Conservation (phyloP, 164 flowering plant species). For the Liquidambar formosana region DNA sequence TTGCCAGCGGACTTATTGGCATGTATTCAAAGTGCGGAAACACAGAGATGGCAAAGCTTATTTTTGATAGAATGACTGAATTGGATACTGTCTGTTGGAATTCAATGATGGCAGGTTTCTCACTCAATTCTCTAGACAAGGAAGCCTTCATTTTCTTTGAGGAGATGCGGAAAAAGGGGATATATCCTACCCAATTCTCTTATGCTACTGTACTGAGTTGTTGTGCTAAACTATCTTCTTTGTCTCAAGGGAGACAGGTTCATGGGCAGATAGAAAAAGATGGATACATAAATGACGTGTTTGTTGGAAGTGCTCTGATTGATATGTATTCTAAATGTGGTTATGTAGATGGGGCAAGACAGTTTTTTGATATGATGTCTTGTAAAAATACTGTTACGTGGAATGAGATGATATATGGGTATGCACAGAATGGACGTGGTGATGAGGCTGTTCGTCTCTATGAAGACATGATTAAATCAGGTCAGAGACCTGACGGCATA, state of each 20-base stretch:
- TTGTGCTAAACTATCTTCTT: constrained; percentile 55
- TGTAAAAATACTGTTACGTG: constrained; percentile 59
- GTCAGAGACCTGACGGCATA: constrained; percentile 59
- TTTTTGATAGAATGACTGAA: constrained; percentile 47
- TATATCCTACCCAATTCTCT: constrained; percentile 62
- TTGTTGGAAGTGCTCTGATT: constrained; percentile 73
- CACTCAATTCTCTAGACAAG: constrained; percentile 49
- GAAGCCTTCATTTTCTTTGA: constrained; percentile 64
- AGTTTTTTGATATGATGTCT: constrained; percentile 57
- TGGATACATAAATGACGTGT: constrained; percentile 52
- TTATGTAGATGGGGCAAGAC: constrained; percentile 48
- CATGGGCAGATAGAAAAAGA: constrained; percentile 54
- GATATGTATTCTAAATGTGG: constrained; percentile 79
- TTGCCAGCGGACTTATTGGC: constrained; percentile 75
- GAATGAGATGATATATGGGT: constrained; percentile 93
- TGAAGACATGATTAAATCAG: constrained; percentile 49
- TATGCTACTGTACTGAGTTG: constrained; percentile 57
- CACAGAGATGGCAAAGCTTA: constrained; percentile 38
- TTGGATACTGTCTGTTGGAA: constrained; percentile 78
- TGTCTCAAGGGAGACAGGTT: constrained; percentile 58
- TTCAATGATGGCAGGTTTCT: constrained; percentile 67
- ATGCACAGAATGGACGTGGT: constrained; percentile 81
- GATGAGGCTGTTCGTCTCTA: constrained; percentile 59
- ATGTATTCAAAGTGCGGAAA: constrained; percentile 72
- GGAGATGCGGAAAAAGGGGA: constrained; percentile 50